Conservation (phyloP, 2,329 filamentous ascomycete genomes). For the Ascochyta rabiei region DNA sequence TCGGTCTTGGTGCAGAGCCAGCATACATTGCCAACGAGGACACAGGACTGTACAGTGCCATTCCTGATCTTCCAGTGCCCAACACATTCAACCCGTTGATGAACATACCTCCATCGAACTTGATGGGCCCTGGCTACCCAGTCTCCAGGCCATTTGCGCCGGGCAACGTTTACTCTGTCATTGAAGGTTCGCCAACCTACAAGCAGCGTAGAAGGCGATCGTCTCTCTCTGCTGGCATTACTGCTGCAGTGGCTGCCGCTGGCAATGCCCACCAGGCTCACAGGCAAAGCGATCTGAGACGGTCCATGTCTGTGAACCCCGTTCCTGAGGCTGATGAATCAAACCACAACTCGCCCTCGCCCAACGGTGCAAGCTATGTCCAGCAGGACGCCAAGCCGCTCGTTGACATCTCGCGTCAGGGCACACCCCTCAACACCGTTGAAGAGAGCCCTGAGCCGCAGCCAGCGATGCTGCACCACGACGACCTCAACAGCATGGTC, state of each 20-base stretch:
- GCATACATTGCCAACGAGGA: conserved; percentile 99
- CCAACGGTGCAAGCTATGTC: conserved; percentile 62
- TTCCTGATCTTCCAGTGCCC: conserved; percentile 82
- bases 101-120: conserved; percentile 84
- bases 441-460: conserved; percentile 82
- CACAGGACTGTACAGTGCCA: conserved; percentile 92
- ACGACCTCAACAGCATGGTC: conserved; percentile 65
- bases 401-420: conserved; percentile 83
- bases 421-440: conserved; percentile 84
- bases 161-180: conserved; percentile 90
- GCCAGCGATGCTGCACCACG: conserved; percentile 69
- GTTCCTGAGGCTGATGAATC: conserved; percentile 80
- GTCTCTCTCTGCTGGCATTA: conserved; percentile 83
- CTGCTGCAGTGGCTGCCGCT: conserved; percentile 69
- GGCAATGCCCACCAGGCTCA: conserved; percentile 66
- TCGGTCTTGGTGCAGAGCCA: conserved; percentile 82
- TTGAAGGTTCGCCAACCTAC: conserved; percentile 97
- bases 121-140: conserved; percentile 79
- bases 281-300: conserved; percentile 85
- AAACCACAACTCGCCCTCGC: conserved; percentile 77
- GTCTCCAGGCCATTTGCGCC: conserved; percentile 69
- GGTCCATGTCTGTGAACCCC: conserved; percentile 87
- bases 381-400: conserved; percentile 75
- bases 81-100: conserved; percentile 85
- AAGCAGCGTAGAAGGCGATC: conserved; percentile 95